Percentiles rank a stretch among this genome's conserved stretches.
phyloP scores from a whole-genome alignment of 768 basidiomycete genomes.

The Suillus subluteus region DNA sequence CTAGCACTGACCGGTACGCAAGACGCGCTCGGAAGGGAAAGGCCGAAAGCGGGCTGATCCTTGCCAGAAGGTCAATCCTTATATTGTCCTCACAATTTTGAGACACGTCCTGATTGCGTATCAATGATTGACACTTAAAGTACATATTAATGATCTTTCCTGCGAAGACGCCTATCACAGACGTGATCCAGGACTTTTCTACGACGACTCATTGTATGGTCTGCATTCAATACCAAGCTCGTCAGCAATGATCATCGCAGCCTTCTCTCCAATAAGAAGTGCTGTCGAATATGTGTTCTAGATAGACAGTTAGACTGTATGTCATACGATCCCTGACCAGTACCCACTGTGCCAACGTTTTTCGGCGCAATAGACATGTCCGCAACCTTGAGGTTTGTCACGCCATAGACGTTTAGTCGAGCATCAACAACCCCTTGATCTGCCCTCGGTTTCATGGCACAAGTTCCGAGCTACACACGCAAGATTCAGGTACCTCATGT shows the following conservation, averaged over 20 bases:
- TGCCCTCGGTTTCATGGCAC: constrained; percentile 65
- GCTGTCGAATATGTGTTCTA: constrained; percentile 45
- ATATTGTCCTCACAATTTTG: background rate
- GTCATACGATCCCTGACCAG: background rate
- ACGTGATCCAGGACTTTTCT: background rate
- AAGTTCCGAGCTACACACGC: constrained; percentile 56
- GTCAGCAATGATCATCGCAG: constrained; percentile 57
- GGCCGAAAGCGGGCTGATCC: background rate
- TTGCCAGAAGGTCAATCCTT: background rate
- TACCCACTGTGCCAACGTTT: constrained; percentile 36
- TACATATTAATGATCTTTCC: background rate
- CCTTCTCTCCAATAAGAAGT: constrained; percentile 55
- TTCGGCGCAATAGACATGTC: constrained; percentile 45
- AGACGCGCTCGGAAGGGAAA: background rate
- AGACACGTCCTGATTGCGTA: background rate
- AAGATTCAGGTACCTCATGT: constrained; percentile 24
- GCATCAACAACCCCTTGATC: constrained; percentile 64
- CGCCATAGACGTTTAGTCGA: constrained; percentile 63
- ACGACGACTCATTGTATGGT: background rate
- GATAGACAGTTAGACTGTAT: background rate
- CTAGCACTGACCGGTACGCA: background rate
- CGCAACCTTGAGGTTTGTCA: constrained; percentile 59
- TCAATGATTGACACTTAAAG: background rate
- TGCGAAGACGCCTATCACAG: background rate
- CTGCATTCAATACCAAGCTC: constrained; percentile 39